phyloP scores from a whole-genome alignment of 1,284 basidiomycete genomes.

The Fomitopsis betulina region DNA sequence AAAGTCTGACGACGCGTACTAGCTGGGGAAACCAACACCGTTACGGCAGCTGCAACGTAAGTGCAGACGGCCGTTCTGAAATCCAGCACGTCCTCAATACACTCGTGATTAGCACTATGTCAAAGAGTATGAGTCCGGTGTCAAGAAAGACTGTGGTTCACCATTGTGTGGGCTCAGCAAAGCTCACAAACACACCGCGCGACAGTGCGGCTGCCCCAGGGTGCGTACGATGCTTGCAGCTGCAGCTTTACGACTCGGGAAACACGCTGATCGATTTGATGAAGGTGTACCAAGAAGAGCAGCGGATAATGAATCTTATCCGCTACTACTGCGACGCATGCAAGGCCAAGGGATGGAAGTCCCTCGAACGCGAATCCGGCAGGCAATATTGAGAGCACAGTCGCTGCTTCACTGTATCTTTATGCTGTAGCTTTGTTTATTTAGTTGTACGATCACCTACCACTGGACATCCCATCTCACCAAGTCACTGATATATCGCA shows the following conservation, averaged over 20 bases:
- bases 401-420: not conserved
- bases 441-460: not conserved
- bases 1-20: not conserved
- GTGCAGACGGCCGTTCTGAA: not conserved
- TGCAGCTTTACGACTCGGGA: not conserved
- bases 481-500: not conserved
- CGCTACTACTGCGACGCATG: conserved; percentile 27
- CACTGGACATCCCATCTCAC: not conserved
- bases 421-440: not conserved
- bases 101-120: conserved; percentile 23
- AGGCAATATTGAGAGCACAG: conserved; percentile 2
- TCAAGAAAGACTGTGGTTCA: conserved; percentile 28
- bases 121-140: conserved; percentile 29
- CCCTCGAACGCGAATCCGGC: conserved; percentile 23
- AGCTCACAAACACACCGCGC: conserved; percentile 24
- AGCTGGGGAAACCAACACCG: conserved; percentile 4
- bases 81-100: not conserved
- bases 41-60: conserved; percentile 23
- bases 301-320: conserved; percentile 26
- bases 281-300: conserved; percentile 23
- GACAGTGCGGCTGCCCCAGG: conserved; percentile 24
- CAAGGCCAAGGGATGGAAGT: conserved; percentile 24
- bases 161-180: conserved; percentile 24
- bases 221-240: conserved; percentile 12
- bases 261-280: not conserved